Base-by-base conservation (phyloP, 2,329 filamentous ascomycete genomes). In the Berkeleyomyces rouxiae region DNA sequence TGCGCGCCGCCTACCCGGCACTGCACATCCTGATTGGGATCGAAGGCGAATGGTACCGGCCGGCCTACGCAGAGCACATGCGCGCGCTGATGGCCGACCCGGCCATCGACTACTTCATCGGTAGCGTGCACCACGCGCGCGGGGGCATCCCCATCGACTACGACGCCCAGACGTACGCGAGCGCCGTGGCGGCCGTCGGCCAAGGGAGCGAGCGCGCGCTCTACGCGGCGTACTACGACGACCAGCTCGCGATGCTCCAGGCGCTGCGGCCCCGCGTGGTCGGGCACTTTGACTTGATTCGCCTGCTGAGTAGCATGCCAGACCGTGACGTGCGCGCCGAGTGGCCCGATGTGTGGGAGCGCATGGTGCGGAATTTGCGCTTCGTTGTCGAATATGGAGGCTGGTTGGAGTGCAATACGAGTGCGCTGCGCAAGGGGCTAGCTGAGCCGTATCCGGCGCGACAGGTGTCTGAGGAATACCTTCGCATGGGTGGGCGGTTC, bases 271-370 rank as follows among this genome's bases (percentile, higher is more conserved):
- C 93, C 40, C 82, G 82, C 6, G 79, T 99, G 10, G 86, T 99
- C 3, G 93, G 91, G 0, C 93, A 99, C 74, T 95, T 99, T 71
- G 93, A 99, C 74, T 81, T 99, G 23, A 86, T 97, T 62, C 79
- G 92, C 10, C 75, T 99, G 66, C 79, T 93, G 71, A 90, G 87
- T 68, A 80, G 83, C 63, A 78, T 87, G 23, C 85, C 87, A 0
- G 81, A 80, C 58, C 72, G 80, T 46, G 82, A 84, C 66, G 77
- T 90, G 64, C 75, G 75, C 46, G 70, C 70, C 57, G 64, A 67
- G 65, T 84, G 82, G 78, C 69, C 72, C 7, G 72, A 76, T 2
- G 87, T 96, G 0, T 97, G 92, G 92, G 73, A 78, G 59, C 82
- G 77, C 69, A 80, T 95, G 40, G 67, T 81, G 68, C 79, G 91